phyloP scores from a whole-genome alignment of 768 basidiomycete genomes.

The Clavulina sp. region DNA sequence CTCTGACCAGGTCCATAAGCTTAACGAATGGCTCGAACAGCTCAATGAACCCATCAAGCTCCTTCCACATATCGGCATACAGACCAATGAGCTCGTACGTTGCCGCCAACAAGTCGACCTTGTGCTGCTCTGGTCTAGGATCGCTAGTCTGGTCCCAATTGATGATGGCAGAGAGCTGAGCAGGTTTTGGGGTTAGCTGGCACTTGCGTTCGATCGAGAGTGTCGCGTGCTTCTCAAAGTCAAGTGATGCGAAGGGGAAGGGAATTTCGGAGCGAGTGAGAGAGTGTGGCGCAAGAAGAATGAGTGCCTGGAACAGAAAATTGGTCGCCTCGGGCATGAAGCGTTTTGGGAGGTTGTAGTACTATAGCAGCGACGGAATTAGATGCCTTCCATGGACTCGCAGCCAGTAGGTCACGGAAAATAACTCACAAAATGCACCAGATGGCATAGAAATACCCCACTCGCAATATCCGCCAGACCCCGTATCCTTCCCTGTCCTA shows the following conservation, averaged over 20 bases:
- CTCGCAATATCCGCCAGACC: slow-evolving; percentile 57
- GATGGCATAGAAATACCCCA: slow-evolving; percentile 76
- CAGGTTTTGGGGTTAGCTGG: slow-evolving; percentile 22
- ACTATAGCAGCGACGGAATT: slow-evolving; percentile 40
- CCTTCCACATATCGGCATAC: slow-evolving; percentile 61
- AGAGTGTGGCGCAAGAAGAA: slow-evolving; percentile 53
- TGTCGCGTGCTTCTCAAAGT: slow-evolving; percentile 39
- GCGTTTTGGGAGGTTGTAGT: slow-evolving; percentile 68
- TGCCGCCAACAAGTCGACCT: slow-evolving; percentile 51
- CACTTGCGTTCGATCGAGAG: slow-evolving; percentile 20
- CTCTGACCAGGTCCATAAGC: slow-evolving; percentile 39
- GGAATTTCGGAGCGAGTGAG: slow-evolving; percentile 44
- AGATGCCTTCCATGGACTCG: background rate
- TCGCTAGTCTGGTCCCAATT: slow-evolving; percentile 22
- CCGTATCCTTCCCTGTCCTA: slow-evolving; percentile 67
- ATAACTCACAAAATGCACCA: slow-evolving; percentile 32
- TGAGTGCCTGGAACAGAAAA: slow-evolving; percentile 52
- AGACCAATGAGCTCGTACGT: slow-evolving; percentile 44
- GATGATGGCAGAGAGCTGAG: slow-evolving; percentile 30
- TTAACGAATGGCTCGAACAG: slow-evolving; percentile 50
- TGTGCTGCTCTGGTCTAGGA: slow-evolving; percentile 36
- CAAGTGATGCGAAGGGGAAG: slow-evolving; percentile 37
- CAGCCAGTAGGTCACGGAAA: background rate
- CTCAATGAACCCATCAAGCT: slow-evolving; percentile 70
- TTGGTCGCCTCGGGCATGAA: slow-evolving; percentile 79